A percentile compares a stretch with the other conserved stretches of the same genome.
phyloP scores from a whole-genome alignment of 163 green algal species.

The Coccomyxa subellipsoidea region DNA sequence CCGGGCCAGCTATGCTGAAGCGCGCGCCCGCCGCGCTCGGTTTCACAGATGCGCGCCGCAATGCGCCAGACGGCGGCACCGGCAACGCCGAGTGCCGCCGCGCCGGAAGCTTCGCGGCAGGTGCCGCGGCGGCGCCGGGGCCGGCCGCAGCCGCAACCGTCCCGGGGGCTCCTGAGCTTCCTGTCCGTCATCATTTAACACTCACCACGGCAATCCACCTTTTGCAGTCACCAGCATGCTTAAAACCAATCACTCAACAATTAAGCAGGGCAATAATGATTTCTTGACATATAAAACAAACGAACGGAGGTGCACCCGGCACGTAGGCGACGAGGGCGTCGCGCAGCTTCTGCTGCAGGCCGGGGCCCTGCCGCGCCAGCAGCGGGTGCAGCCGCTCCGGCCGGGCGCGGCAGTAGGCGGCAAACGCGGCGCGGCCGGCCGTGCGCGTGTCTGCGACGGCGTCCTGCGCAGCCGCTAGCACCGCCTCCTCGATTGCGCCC shows the following conservation, averaged over 20 bases:
- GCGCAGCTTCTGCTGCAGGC: constrained; percentile 58
- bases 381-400: constrained; percentile 40
- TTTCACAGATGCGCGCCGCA: constrained; percentile 3
- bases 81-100: not conserved
- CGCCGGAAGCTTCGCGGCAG: not conserved
- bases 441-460: constrained; percentile 15
- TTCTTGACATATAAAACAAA: not conserved
- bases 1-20: constrained; percentile 8
- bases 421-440: constrained; percentile 44
- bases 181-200: not conserved
- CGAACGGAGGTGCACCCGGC: not conserved
- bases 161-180: not conserved
- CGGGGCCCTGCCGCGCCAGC: constrained; percentile 44
- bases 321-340: constrained; percentile 9
- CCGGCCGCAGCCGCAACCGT: not conserved
- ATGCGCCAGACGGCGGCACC: not conserved
- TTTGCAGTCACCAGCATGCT: too few relatives aligned
- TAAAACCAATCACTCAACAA: too few relatives aligned
- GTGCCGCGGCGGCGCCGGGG: not conserved
- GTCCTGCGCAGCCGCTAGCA: constrained; percentile 47
- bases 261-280: not conserved
- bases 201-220: not conserved
- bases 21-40: not conserved
- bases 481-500: constrained; percentile 51
- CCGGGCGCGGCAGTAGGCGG: constrained; percentile 36